phyloP scores from a whole-genome alignment of 768 basidiomycete genomes.

The Suillus americanus region DNA sequence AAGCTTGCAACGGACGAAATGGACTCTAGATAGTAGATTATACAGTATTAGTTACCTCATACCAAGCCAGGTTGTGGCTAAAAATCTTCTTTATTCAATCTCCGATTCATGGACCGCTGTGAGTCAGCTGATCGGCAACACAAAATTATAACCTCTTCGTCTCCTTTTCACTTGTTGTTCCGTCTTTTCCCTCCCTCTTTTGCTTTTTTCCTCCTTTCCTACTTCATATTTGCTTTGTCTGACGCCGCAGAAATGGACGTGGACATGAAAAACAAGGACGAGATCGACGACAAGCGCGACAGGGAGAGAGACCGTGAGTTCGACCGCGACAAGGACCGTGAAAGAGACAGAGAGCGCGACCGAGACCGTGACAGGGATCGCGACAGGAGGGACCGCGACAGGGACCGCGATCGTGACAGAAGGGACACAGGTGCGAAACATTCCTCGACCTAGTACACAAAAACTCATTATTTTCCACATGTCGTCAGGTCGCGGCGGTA shows the following conservation, averaged over 20 bases:
- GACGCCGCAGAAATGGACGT: constrained; percentile 58
- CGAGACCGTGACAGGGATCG: constrained; percentile 46
- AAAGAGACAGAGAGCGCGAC: constrained; percentile 42
- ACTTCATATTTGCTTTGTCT: constrained; percentile 3
- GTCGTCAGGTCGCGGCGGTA: constrained; percentile 41
- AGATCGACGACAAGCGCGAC: constrained; percentile 62
- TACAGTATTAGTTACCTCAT: background rate
- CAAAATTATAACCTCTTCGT: constrained; percentile 11
- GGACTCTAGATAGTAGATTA: background rate
- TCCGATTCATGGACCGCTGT: constrained; percentile 13
- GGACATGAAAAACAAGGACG: constrained; percentile 80
- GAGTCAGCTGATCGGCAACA: constrained; percentile 20
- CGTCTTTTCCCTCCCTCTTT: constrained; percentile 9
- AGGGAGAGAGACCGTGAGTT: constrained; percentile 33
- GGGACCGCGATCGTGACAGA: constrained; percentile 47
- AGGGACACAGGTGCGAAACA: constrained; percentile 56
- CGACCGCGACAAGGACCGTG: constrained; percentile 36
- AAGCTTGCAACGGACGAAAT: background rate
- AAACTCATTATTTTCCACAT: constrained; percentile 3
- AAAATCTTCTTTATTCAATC: constrained; percentile 6
- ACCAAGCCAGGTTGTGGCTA: background rate
- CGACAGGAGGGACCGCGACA: constrained; percentile 40
- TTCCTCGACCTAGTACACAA: background rate
- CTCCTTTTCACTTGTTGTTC: constrained; percentile 4
- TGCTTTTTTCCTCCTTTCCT: constrained; percentile 9